These are phyloP conservation scores for Paxillus involutus DNA, from an alignment of 768 basidiomycete species.

Conservation along the genomic window DNA sequence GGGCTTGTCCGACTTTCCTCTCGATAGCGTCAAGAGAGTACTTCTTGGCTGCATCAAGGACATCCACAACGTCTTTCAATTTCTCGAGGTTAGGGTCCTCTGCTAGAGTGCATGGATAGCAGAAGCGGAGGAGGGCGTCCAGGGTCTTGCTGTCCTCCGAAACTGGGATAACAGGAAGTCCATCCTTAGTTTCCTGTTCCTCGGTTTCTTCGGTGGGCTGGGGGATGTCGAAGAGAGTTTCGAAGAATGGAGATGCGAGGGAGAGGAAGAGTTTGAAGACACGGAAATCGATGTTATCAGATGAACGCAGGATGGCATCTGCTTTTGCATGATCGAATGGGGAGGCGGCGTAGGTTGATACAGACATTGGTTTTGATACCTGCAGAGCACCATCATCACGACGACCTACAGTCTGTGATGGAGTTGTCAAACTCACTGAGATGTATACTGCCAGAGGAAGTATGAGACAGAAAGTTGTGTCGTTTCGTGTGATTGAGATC, in stretches of 20 bases:
- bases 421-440: not conserved
- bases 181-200: slow-evolving; percentile 13
- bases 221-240: slow-evolving; percentile 30
- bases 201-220: slow-evolving; percentile 16
- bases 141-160: slow-evolving; percentile 21
- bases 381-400: not conserved
- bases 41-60: slow-evolving; percentile 18
- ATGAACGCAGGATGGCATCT: slow-evolving; percentile 25
- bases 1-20: slow-evolving; percentile 11
- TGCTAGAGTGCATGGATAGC: slow-evolving; percentile 22
- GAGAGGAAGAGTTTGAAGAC: slow-evolving; percentile 33
- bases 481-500: too few relatives aligned
- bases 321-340: slow-evolving; percentile 24
- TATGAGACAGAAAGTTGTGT: not conserved
- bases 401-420: not conserved
- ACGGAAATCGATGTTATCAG: slow-evolving; percentile 29
- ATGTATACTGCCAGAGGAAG: not conserved
- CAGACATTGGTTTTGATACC: too few relatives aligned
- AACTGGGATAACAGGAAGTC: slow-evolving; percentile 20
- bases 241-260: slow-evolving; percentile 35
- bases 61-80: not conserved
- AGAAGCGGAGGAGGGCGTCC: slow-evolving; percentile 26
- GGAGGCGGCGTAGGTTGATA: slow-evolving; percentile 13
- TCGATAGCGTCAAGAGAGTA: slow-evolving; percentile 17
- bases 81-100: slow-evolving; percentile 17